Base-by-base conservation (phyloP, 2,329 filamentous ascomycete genomes). In the Pseudopyrenochaeta lycopersici region DNA sequence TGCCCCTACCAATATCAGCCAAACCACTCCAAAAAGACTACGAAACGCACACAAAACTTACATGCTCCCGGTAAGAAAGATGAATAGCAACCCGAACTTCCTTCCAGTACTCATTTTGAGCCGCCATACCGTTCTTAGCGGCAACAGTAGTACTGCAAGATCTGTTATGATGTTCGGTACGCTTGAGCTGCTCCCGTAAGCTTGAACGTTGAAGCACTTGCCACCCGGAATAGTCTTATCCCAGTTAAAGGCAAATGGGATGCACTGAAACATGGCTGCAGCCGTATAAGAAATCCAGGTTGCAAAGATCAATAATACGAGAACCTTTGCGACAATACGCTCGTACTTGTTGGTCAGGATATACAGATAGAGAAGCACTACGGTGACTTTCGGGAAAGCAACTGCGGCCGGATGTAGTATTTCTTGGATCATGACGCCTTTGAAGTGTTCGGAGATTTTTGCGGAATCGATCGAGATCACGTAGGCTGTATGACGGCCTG, bases 1-100 rank as follows among this genome's bases (percentile, higher is more conserved):
- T 65, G 10, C 66, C 66, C 17, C 65, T 68, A 20, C 36, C n/a
- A 21, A 30, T 7, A n/a, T 27, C 29, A 44, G 53, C 21, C 35
- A 14, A 6, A n/a, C n/a, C 10, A 21, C 36, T 7, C 7, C 17
- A 20, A 12, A 23, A 20, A 4, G 7, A 14, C 11, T 9, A 27
- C 23, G 4, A 39, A 7, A 21, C 5, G 20, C 9, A 23, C 9
- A 14, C 17, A n/a, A 4, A 21, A 60, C 60, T 60, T 56, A 70
- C 63, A 67, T 41, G 36, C 67, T 68, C n/a, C 68, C 66, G 1
- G 58, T 63, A n/a, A 70, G 36, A 42, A 71, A 71, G 14, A 70
- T 70, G 14, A 68, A 39, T 11, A 70, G 27, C 10, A 71, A 46
- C 7, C 65, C 66, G 15, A 64, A 48, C 30, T 51, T 60, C 15